These are phyloP conservation scores for Phaffia australis DNA, from an alignment of 768 basidiomycete genomes.

Conservation along the genomic window DNA sequence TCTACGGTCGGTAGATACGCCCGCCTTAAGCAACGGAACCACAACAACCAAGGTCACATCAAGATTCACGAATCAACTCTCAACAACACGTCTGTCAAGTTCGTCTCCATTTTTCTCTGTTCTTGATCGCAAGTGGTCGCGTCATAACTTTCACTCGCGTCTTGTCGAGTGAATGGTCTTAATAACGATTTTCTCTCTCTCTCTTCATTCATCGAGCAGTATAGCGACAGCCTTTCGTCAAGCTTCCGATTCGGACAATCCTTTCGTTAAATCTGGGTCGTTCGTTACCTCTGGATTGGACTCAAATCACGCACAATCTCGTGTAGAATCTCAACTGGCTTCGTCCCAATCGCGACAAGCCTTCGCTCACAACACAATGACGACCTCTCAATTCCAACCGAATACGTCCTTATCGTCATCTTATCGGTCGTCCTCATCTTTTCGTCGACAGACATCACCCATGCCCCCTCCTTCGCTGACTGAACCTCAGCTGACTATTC, in stretches of 20 bases:
- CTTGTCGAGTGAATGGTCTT: background rate
- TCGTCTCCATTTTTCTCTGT: constrained; percentile 1
- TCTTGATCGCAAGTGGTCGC: background rate
- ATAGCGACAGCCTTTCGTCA: constrained; percentile 23
- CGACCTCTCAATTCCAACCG: constrained; percentile 55
- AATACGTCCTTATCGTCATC: constrained; percentile 43
- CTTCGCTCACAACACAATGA: constrained; percentile 50
- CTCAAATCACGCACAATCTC: constrained; percentile 8
- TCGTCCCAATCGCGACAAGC: constrained; percentile 42
- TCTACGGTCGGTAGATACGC: constrained; percentile 11
- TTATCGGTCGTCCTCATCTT: constrained; percentile 36
- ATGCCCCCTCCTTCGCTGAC: constrained; percentile 30
- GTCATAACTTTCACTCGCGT: background rate
- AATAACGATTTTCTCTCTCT: background rate
- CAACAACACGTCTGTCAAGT: constrained; percentile 26
- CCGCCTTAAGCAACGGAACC: constrained; percentile 15
- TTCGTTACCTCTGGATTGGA: constrained; percentile 1
- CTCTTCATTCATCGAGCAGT: background rate
- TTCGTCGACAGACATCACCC: constrained; percentile 25
- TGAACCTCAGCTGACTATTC: constrained; percentile 26
- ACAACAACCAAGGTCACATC: constrained; percentile 10
- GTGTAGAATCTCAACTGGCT: constrained; percentile 7
- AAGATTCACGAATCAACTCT: constrained; percentile 20
- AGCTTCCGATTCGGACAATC: background rate
- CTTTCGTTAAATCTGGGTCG: no score